Percentiles rank a stretch among this genome's conserved stretches.
Evolutionary conservation across 1,284 basidiomycete species (phyloP).

Genomic region (Limonomyces culmigenus): DNA sequence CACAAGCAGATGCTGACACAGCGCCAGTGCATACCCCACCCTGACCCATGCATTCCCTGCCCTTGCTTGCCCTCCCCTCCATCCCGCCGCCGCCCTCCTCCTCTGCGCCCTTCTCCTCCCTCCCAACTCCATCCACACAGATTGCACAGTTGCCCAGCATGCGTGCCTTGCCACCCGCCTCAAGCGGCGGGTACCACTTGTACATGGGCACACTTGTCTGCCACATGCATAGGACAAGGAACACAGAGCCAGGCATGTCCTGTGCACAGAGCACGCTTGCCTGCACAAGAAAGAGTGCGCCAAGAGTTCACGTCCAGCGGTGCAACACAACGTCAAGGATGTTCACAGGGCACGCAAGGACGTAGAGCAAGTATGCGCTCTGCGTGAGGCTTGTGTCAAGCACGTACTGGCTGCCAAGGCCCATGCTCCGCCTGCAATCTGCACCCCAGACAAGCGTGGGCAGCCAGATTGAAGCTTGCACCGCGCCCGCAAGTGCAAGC

Average conservation of each 20-base stretch:
- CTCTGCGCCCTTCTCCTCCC: conserved; percentile 11
- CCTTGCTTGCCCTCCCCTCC: conserved; percentile 12
- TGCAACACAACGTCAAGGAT: conserved; percentile 65
- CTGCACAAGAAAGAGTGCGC: conserved; percentile 50
- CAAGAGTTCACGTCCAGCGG: conserved; percentile 50
- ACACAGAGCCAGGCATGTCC: conserved; percentile 62
- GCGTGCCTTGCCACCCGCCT: conserved; percentile 54
- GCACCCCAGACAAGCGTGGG: conserved; percentile 73
- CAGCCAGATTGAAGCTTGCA: conserved; percentile 70
- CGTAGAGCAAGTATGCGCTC: conserved; percentile 68
- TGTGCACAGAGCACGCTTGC: conserved; percentile 54
- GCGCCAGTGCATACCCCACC: conserved; percentile 70
- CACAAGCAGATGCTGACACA: conserved; percentile 80
- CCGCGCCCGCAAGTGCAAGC: conserved; percentile 48
- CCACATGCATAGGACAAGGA: conserved; percentile 73
- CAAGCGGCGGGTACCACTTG: conserved; percentile 73
- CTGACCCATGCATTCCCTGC: no score
- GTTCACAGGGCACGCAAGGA: conserved; percentile 75
- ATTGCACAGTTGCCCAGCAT: conserved; percentile 76
- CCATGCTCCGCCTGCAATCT: conserved; percentile 51
- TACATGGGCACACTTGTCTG: no score
- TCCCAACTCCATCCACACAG: conserved; percentile 73
- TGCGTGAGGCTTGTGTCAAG: conserved; percentile 61
- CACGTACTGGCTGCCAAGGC: conserved; percentile 55
- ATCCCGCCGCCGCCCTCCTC: conserved; percentile 8